These are phyloP conservation scores for Neonothopanus nambi DNA, from an alignment of 1,284 basidiomycete genomes.

Conservation along the genomic window DNA sequence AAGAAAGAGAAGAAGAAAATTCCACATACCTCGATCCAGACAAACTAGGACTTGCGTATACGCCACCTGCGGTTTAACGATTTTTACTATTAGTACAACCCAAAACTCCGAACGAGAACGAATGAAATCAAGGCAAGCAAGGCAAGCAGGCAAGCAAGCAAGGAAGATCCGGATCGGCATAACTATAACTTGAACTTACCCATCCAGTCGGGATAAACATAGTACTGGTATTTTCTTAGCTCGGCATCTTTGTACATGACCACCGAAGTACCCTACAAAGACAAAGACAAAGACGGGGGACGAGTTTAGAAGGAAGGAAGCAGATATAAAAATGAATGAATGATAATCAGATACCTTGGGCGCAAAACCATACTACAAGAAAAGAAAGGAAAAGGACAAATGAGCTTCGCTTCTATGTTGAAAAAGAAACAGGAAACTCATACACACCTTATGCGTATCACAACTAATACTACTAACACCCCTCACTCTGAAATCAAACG, in stretches of 20 bases:
- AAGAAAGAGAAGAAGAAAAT: slow-evolving; percentile 1
- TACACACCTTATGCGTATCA: slow-evolving; percentile 85
- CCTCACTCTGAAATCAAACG: slow-evolving; percentile 87
- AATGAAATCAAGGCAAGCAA: no score
- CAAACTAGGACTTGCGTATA: slow-evolving; percentile 84
- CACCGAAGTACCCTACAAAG: slow-evolving; percentile 79
- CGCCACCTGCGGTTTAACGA: slow-evolving; percentile 49
- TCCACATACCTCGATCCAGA: slow-evolving; percentile 77
- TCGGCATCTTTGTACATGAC: slow-evolving; percentile 86
- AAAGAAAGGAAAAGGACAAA: slow-evolving; percentile 1
- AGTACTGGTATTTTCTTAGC: slow-evolving; percentile 82
- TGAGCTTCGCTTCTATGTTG: background rate
- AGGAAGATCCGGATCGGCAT: slow-evolving; percentile 7
- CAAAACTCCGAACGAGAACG: no score
- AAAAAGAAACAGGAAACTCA: slow-evolving; percentile 2
- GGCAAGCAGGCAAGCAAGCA: no score
- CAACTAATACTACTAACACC: slow-evolving; percentile 91
- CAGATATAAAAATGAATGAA: slow-evolving; percentile 9
- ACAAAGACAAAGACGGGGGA: no score
- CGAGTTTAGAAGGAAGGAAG: background rate
- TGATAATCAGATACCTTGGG: slow-evolving; percentile 55
- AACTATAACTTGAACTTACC: no score
- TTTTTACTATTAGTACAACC: slow-evolving; percentile 8
- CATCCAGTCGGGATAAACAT: slow-evolving; percentile 78
- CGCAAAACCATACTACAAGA: slow-evolving; percentile 72